A percentile compares a stretch with the other conserved stretches of the same genome.
Evolutionary conservation across 2,329 filamentous ascomycete genomes (phyloP).

Genomic region (Scedosporium boydii): DNA sequence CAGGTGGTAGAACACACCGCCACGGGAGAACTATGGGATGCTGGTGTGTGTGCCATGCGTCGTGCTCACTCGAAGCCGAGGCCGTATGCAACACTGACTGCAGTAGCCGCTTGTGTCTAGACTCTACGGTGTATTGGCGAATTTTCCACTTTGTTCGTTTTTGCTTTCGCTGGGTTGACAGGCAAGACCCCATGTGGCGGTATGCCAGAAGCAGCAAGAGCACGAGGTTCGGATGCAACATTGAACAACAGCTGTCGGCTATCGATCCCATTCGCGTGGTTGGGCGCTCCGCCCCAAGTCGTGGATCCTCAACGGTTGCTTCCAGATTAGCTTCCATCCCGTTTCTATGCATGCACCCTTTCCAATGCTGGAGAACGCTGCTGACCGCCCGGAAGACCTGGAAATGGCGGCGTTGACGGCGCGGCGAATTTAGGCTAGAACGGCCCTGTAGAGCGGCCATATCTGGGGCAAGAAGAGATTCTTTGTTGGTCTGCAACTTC

Average conservation of each 20-base stretch:
- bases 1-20: background rate
- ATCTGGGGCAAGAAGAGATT: background rate
- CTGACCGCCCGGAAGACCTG: background rate
- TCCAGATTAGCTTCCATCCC: slow-evolving; percentile 1
- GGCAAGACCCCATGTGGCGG: background rate
- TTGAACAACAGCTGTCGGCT: background rate
- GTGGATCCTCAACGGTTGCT: background rate
- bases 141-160: background rate
- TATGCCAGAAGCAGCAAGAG: background rate
- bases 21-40: background rate
- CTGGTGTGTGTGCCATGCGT: no score
- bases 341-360: slow-evolving; percentile 5
- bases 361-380: background rate
- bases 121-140: background rate
- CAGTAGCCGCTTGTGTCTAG: background rate
- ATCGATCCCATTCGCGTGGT: background rate
- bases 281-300: background rate
- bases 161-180: background rate
- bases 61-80: no score
- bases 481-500: background rate
- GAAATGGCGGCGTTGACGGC: background rate
- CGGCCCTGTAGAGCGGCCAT: background rate
- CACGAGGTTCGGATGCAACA: background rate
- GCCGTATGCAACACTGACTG: no score
- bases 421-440: slow-evolving; percentile 5